Base-by-base conservation (phyloP, 768 basidiomycete species). In the Suillus weaverae region DNA sequence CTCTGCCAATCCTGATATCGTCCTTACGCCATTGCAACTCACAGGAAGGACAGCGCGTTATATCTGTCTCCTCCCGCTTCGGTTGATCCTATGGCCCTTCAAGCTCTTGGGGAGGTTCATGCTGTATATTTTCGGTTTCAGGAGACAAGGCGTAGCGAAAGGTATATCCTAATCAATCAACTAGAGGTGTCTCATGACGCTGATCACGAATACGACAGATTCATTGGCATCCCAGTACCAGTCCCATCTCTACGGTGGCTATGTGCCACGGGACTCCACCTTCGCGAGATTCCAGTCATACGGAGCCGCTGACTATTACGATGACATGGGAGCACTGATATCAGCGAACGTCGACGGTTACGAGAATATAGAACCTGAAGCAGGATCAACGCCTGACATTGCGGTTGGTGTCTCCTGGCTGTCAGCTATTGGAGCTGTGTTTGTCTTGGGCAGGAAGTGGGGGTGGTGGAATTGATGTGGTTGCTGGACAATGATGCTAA, bases 221-320 rank as follows among this genome's bases (percentile, higher is more conserved):
- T 66, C 64, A 16, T 60, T 65, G 26, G 66, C 66, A 36, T 61
- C 66, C 1, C 46, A 33, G 16, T 65, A 66, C 39, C 66, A 66
- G 43, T 65, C 64, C 38, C 32, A 32, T 33, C 11, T 43, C 11
- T 65, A 66, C n/a, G 65, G 64, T 8, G 64, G 50, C 13, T 65
- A 65, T 20, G 55, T 65, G 4, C 66, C 55, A 32, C 64, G 14
- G 26, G 55, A 53, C 53, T 66, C 66, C 11, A 14, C n/a, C 36
- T 66, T 66, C 20, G 35, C 57, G 7, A 44, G 51, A 9, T 32
- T 65, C 4, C 66, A 65, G 60, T 65, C 66, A 13, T 65, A 65
- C 22, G 66, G 66, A 11, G 59, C 66, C 5, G 32, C 35, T 35
- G 38, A 57, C 2, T 22, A 30, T 41, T 22, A 48, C n/a, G 33